Base-by-base conservation (phyloP, 2,329 filamentous ascomycete species). In the Lachnellula arida region DNA sequence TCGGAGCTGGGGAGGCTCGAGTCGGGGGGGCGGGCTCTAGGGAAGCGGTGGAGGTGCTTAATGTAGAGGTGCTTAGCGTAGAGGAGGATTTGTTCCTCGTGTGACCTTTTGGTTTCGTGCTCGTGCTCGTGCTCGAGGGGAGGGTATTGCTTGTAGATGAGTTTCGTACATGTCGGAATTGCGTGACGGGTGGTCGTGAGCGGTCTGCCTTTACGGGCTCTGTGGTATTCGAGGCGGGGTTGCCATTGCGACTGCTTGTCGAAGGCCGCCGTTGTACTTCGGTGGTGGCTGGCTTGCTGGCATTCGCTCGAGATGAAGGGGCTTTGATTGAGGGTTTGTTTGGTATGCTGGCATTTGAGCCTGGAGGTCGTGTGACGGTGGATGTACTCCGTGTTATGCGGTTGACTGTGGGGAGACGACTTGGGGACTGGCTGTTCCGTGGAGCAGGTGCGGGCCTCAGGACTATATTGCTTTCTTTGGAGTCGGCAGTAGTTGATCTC, bases 341-440 rank as follows among this genome's bases (percentile, higher is more conserved):
- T 2, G 48, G 49, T 17, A 54, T 58, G 47, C 58, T 66, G 14
- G 58, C 56, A 35, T 57, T 61, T 17, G 62, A 44, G 34, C 58
- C 67, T 5, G 65, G 53, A 28, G 66, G 63, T 47, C 65, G 56
- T 23, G 60, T 54, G 49, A 61, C 59, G 14, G 59, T 56, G 17
- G 61, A 56, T 25, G 53, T 55, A 17, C 59, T 63, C 52, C 67
- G 58, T 14, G 65, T 60, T 2, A 44, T 49, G 25, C 63, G 63
- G 53, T 63, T 67, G 43, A 67, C 59, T 11, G 53, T 56, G 15
- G 68, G 68, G 28, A 71, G 61, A 55, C 67, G 63, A 60, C 67
- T 70, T 39, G 68, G 67, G 46, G 68, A 70, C 53, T 64, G 62
- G 55, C 53, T 61, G 6, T 23, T 55, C 25, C 58, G 61, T 32